A percentile compares a stretch with the other conserved stretches of the same genome.
Evolutionary conservation across 2,329 filamentous ascomycete genomes (phyloP).

Genomic region (Trichoderma koningii): DNA sequence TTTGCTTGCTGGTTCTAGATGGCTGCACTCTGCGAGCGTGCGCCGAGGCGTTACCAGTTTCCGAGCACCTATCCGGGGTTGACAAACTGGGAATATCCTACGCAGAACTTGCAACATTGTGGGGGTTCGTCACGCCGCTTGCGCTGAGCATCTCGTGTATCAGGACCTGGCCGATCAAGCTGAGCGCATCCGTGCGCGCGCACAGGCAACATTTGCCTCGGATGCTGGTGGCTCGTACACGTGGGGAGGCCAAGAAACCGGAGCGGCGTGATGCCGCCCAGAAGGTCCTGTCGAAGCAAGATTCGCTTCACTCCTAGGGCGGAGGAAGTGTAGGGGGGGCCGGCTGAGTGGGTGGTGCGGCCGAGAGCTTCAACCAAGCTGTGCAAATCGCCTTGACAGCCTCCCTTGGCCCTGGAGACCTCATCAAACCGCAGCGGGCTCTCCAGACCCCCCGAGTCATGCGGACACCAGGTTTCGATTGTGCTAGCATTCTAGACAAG

Average conservation of each 20-base stretch:
- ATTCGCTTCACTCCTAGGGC: background rate
- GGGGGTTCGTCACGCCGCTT: background rate
- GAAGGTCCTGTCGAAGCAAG: slow-evolving; percentile 2
- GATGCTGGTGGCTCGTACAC: background rate
- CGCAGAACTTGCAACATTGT: background rate
- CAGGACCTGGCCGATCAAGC: slow-evolving; percentile 2
- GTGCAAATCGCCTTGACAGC: slow-evolving; percentile 11
- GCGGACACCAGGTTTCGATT: slow-evolving; percentile 12
- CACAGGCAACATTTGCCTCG: background rate
- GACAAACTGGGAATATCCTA: slow-evolving; percentile 1
- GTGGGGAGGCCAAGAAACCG: background rate
- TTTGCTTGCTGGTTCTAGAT: background rate
- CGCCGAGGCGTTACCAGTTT: no score
- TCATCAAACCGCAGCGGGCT: slow-evolving; percentile 7
- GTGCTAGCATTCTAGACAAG: slow-evolving; percentile 20
- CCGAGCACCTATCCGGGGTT: background rate
- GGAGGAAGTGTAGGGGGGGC: background rate
- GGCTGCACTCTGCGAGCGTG: background rate
- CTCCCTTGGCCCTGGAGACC: background rate
- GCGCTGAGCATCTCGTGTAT: background rate
- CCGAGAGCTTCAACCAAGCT: background rate
- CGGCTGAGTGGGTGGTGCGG: slow-evolving; percentile 20
- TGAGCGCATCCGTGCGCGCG: slow-evolving; percentile 21
- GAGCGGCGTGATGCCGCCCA: background rate
- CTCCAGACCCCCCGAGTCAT: slow-evolving; percentile 9